A percentile compares a stretch with the other conserved stretches of the same genome.
Evolutionary conservation across 2,329 filamentous ascomycete species (phyloP).

Genomic region (Monilinia fructigena): DNA sequence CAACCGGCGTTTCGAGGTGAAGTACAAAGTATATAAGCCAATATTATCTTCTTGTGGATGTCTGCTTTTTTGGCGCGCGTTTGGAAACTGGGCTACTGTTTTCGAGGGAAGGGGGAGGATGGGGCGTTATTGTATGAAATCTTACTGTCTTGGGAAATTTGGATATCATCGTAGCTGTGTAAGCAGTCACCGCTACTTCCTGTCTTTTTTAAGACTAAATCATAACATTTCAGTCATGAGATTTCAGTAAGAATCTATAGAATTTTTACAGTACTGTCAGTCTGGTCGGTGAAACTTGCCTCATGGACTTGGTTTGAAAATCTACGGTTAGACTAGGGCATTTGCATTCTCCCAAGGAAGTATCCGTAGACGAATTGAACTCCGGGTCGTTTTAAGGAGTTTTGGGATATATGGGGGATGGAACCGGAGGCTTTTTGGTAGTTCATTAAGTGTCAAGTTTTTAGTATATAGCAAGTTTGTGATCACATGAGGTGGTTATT

Average conservation of each 20-base stretch:
- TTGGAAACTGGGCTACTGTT: neutral
- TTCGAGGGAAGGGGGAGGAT: neutral
- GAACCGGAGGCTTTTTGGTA: too few relatives aligned
- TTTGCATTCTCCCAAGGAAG: neutral
- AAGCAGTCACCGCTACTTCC: constrained; percentile 1
- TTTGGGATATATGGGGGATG: neutral
- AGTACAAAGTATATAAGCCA: constrained; percentile 2
- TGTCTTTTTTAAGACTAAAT: neutral
- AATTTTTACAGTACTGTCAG: neutral
- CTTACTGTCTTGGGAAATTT: neutral
- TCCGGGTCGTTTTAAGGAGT: neutral
- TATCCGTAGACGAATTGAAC: neutral
- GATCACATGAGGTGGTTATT: neutral
- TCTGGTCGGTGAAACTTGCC: constrained; percentile 2
- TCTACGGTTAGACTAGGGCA: constrained; percentile 1
- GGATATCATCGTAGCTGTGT: neutral
- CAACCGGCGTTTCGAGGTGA: constrained; percentile 13
- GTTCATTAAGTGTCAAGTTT: neutral
- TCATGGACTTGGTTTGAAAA: neutral
- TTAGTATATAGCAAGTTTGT: neutral
- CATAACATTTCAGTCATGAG: neutral
- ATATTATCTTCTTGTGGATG: constrained; percentile 6
- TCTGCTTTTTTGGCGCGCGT: constrained; percentile 17
- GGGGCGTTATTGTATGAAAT: neutral
- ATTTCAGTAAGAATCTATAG: neutral